Conservation (phyloP, 176 grass and related monocot species). For the Saccharum officinarum region DNA sequence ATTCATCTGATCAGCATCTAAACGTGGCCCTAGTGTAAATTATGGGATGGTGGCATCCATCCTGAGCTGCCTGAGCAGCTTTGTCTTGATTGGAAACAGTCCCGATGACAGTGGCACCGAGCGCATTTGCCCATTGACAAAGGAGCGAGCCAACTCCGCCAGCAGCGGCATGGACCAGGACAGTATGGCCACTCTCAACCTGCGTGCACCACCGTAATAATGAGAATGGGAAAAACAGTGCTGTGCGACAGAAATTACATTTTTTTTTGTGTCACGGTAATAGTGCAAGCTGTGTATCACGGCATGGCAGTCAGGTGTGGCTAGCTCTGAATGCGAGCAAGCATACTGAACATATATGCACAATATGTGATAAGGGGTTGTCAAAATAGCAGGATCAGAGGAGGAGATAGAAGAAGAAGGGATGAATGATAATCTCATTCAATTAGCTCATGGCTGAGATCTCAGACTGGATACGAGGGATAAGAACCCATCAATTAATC, state of each 20-base stretch:
- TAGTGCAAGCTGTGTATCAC: too few species aligned
- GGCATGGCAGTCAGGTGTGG: background rate
- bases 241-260: too few species aligned
- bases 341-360: background rate
- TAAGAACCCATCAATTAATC: background rate
- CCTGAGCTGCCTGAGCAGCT: conserved; percentile 66
- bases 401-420: too few species aligned
- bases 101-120: conserved; percentile 89
- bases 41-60: conserved; percentile 82
- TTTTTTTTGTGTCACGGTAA: too few species aligned
- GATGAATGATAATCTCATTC: background rate
- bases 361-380: background rate
- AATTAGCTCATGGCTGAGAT: background rate
- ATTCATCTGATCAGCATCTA: too few species aligned
- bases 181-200: conserved; percentile 67
- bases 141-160: conserved; percentile 91
- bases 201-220: conserved; percentile 15
- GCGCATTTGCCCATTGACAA: conserved; percentile 89
- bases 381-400: background rate
- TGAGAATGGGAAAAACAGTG: background rate
- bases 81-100: conserved; percentile 90
- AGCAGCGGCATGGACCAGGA: conserved; percentile 83
- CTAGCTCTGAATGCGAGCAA: background rate
- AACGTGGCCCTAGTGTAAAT: too few species aligned
- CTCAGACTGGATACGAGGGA: background rate